phyloP scores from a whole-genome alignment of 495 filamentous ascomycete species.

The Penicillium manginii region DNA sequence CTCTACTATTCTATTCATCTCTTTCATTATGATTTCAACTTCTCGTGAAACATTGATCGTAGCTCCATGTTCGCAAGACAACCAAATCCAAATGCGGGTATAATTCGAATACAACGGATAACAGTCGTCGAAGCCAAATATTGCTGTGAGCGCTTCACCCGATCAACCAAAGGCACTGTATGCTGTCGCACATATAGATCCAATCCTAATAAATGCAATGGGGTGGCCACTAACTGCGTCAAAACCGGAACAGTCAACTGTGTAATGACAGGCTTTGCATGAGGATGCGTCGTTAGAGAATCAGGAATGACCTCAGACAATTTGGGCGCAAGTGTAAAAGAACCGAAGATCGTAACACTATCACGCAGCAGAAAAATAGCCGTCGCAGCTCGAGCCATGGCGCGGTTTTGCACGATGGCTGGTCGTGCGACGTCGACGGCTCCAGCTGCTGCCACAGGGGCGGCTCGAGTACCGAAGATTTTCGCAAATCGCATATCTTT shows the following conservation, averaged over 20 bases:
- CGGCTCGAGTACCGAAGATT: conserved; percentile 26
- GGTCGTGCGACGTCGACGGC: conserved; percentile 11
- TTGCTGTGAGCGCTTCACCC: conserved; percentile 26
- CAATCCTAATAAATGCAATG: conserved; percentile 39
- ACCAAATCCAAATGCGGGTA: conserved; percentile 44
- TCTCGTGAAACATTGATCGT: conserved; percentile 27
- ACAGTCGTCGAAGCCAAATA: conserved; percentile 34
- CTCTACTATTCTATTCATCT: not conserved
- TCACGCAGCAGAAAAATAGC: conserved; percentile 58
- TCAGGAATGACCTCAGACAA: conserved; percentile 32
- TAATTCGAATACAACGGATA: conserved; percentile 34
- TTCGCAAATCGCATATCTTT: conserved; percentile 44
- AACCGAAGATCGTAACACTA: conserved; percentile 42
- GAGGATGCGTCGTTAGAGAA: conserved; percentile 23
- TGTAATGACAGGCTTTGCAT: conserved; percentile 34
- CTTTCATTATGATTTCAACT: conserved; percentile 11
- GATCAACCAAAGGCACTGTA: conserved; percentile 21
- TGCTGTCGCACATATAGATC: conserved; percentile 39
- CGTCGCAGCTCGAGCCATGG: conserved; percentile 25
- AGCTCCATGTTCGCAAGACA: conserved; percentile 36
- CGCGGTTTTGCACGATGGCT: conserved; percentile 13
- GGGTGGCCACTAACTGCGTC: conserved; percentile 38
- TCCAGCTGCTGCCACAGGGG: not conserved
- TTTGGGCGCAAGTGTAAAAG: conserved; percentile 37
- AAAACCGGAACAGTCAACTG: conserved; percentile 38